These are phyloP conservation scores for Rugonectria rugulosa DNA, from an alignment of 2,329 filamentous ascomycete species.

Conservation along the genomic window DNA sequence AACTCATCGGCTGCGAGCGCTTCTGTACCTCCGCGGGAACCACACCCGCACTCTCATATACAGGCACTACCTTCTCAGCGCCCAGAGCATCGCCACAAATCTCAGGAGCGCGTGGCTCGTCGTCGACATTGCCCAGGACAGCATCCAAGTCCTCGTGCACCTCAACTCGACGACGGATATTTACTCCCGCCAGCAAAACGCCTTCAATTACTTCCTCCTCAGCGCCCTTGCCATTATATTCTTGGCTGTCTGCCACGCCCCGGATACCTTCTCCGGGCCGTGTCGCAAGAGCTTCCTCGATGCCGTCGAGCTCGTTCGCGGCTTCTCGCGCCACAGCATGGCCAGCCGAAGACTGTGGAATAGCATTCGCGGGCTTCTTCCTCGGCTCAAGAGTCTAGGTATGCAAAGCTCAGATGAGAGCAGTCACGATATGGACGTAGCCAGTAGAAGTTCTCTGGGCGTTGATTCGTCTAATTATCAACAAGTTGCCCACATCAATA, in stretches of 20 bases:
- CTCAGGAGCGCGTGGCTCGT: slow-evolving; percentile 47
- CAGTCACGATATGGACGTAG: background rate
- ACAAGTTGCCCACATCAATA: background rate
- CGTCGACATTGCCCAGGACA: slow-evolving; percentile 44
- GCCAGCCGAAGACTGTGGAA: slow-evolving; percentile 46
- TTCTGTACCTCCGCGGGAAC: slow-evolving; percentile 55
- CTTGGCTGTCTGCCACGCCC: slow-evolving; percentile 53
- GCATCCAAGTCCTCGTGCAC: slow-evolving; percentile 39
- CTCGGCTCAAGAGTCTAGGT: slow-evolving; percentile 40
- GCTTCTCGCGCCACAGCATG: slow-evolving; percentile 43
- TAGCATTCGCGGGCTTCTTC: slow-evolving; percentile 45
- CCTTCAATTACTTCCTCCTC: slow-evolving; percentile 41
- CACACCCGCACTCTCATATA: slow-evolving; percentile 55
- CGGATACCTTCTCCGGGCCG: slow-evolving; percentile 48
- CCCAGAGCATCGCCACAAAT: slow-evolving; percentile 46
- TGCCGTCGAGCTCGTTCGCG: slow-evolving; percentile 43
- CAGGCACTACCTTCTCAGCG: slow-evolving; percentile 50
- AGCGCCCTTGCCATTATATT: slow-evolving; percentile 41
- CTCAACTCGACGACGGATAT: slow-evolving; percentile 39
- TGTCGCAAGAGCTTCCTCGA: slow-evolving; percentile 44
- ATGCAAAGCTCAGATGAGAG: slow-evolving; percentile 27
- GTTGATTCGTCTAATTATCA: background rate
- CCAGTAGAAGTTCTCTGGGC: background rate
- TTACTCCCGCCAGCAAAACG: slow-evolving; percentile 39
- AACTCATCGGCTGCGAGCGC: slow-evolving; percentile 50